These are phyloP conservation scores for Triticum timopheevii DNA, from an alignment of 176 grass and related monocot species.

Conservation along the genomic window DNA sequence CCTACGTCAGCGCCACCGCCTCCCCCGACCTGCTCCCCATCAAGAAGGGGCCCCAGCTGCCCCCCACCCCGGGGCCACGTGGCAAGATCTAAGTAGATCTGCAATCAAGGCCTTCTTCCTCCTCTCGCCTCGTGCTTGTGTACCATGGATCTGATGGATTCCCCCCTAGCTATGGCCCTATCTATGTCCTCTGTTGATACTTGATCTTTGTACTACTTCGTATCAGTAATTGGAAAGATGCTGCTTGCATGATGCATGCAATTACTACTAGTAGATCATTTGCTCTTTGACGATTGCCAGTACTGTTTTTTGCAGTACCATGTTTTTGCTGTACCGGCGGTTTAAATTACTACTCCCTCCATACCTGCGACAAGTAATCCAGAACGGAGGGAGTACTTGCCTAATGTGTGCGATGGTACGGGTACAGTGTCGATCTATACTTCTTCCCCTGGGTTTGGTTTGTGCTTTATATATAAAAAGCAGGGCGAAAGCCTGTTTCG, in stretches of 20 bases:
- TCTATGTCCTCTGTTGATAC: conserved; percentile 40
- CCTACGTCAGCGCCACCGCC: conserved; percentile 68
- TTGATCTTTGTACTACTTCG: conserved; percentile 26
- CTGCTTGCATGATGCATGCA: neutral
- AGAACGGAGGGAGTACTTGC: too few species aligned
- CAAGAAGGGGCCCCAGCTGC: conserved; percentile 97
- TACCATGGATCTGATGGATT: neutral
- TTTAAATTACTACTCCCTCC: too few species aligned
- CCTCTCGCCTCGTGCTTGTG: too few species aligned
- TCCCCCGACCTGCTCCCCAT: conserved; percentile 83
- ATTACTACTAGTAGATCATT: neutral
- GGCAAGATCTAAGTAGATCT: conserved; percentile 67
- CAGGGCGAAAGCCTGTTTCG: too few species aligned
- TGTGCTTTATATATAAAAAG: too few species aligned
- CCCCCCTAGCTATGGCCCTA: too few species aligned
- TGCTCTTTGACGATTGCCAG: neutral
- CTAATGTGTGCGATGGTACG: too few species aligned
- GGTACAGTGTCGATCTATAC: too few species aligned
- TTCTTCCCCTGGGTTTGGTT: too few species aligned
- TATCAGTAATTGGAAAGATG: conserved; percentile 29
- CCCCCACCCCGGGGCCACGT: conserved; percentile 64
- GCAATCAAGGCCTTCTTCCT: neutral
- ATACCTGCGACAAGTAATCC: too few species aligned
- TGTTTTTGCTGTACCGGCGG: too few species aligned
- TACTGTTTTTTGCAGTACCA: too few species aligned